Evolutionary conservation across 805 yeast genomes (phyloP).

Genomic region (Clavispora santaluciae): DNA sequence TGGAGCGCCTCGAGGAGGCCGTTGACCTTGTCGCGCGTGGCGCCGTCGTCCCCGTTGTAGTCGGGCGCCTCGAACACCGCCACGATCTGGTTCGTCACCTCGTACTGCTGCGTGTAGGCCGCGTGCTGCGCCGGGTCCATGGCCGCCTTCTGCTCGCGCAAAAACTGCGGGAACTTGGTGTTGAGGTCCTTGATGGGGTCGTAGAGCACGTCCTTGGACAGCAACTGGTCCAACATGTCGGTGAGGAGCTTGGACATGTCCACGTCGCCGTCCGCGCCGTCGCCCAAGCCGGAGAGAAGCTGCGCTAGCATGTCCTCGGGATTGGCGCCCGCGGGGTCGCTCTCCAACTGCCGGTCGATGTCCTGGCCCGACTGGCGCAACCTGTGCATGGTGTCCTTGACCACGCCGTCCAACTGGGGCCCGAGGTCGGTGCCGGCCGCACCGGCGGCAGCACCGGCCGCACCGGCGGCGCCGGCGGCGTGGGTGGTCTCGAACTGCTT

Average conservation of each 20-base stretch:
- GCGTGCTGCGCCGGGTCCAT: slow-evolving; percentile 43
- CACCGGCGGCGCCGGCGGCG: slow-evolving; percentile 27
- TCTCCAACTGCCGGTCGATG: slow-evolving; percentile 55
- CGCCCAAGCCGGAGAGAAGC: slow-evolving; percentile 46
- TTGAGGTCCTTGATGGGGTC: slow-evolving; percentile 84
- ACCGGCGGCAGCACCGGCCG: slow-evolving; percentile 22
- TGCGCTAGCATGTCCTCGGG: slow-evolving; percentile 58
- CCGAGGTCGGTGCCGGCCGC: too few species aligned
- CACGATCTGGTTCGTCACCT: slow-evolving; percentile 56
- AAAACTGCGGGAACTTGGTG: slow-evolving; percentile 67
- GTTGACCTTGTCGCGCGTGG: slow-evolving; percentile 48
- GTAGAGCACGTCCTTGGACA: slow-evolving; percentile 79
- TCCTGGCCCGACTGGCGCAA: slow-evolving; percentile 70
- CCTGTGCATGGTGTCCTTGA: slow-evolving; percentile 74
- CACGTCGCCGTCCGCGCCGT: slow-evolving; percentile 39
- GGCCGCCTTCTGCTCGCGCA: slow-evolving; percentile 46
- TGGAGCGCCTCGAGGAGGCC: slow-evolving; percentile 62
- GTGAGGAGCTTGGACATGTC: slow-evolving; percentile 61
- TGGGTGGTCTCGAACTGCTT: slow-evolving; percentile 37
- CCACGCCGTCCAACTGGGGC: slow-evolving; percentile 64
- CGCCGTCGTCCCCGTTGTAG: slow-evolving; percentile 50
- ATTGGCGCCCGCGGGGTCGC: slow-evolving; percentile 37
- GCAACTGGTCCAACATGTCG: slow-evolving; percentile 75
- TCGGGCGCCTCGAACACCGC: slow-evolving; percentile 59
- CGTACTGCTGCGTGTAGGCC: slow-evolving; percentile 59